Evolutionary conservation across 768 basidiomycete species (phyloP), one percentile per base, ranked within the genome.

Genomic region (Kwoniella dendrophila): DNA sequence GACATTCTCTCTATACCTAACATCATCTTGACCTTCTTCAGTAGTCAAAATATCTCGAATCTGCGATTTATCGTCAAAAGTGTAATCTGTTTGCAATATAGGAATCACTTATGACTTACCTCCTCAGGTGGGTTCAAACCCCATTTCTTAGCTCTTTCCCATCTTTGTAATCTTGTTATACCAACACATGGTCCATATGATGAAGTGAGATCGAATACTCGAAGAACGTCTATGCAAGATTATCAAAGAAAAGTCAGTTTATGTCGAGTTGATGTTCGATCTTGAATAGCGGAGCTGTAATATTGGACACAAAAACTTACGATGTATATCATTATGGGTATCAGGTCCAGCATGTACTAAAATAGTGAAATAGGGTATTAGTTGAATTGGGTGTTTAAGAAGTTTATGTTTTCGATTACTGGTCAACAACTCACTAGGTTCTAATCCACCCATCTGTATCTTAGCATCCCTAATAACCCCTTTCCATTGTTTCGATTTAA

Each of bases 41-140:
- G 88, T 89, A 20, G 82, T 81, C 3, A 96, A 82, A 58, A 95
- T 92, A 3, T 90, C 86, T 61, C 83, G 84, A 60, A 93, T 85
- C 92, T 95, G 55, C 22, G 16, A 11, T 30, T 5, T 8, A 48
- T 22, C 40, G 49, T 32, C 34, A 29, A 36, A 26, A 2, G 14
- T 63, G 27, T 62, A 44, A 26, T 48, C 29, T 58, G 18, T 2
- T 22, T 30, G 33, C 11, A 66, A 34, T 1, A 4, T 20, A 27
- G 33, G 10, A 6, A 47, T n/a, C 10, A 14, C 14, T 22, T 20
- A 27, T 3, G 27, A 75, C 85, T 59, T 68, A 89, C 92, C 83
- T 92, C 90, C 16, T 73, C 64, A 2, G 92, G 92, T 14, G 93
- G 94, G 48, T 87, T 82, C 20, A 96, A 81, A 1, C 91, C 91